These are phyloP conservation scores for Tuber umbilicatum DNA, from an alignment of 495 filamentous ascomycete species.

Conservation along the genomic window DNA sequence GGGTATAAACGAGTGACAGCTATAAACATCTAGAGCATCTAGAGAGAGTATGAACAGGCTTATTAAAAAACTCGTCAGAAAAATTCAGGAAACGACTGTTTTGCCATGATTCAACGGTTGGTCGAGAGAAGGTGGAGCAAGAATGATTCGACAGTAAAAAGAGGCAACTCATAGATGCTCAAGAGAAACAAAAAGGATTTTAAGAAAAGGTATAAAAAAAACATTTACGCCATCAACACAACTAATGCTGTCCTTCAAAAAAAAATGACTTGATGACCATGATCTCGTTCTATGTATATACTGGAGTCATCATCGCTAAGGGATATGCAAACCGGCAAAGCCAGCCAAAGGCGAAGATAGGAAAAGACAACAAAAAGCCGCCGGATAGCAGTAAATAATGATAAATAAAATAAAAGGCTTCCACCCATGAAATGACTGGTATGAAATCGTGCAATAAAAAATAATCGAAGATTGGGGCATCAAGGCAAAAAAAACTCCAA, in stretches of 20 bases:
- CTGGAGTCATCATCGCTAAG: constrained; percentile 37
- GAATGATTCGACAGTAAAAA: constrained; percentile 17
- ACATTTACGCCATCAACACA: constrained; percentile 26
- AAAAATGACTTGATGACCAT: constrained; percentile 26
- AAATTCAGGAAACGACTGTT: constrained; percentile 38
- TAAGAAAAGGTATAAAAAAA: constrained; percentile 5
- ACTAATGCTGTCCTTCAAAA: constrained; percentile 39
- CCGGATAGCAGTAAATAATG: constrained; percentile 34
- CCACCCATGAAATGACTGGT: constrained; percentile 42
- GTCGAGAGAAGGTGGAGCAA: background rate
- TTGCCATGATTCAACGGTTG: constrained; percentile 24
- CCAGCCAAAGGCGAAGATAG: constrained; percentile 36
- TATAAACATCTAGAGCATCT: constrained; percentile 3
- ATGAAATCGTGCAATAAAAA: constrained; percentile 28
- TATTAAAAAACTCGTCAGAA: constrained; percentile 31
- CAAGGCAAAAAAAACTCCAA: constrained; percentile 21
- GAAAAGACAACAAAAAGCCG: constrained; percentile 40
- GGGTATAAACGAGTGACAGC: constrained; percentile 4
- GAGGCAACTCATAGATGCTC: constrained; percentile 28
- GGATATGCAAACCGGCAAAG: constrained; percentile 40
- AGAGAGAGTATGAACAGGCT: background rate
- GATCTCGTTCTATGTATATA: constrained; percentile 36
- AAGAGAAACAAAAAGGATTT: background rate
- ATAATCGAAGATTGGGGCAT: constrained; percentile 10
- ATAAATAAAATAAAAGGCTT: constrained; percentile 38